Evolutionary conservation across 2,329 filamentous ascomycete genomes (phyloP), one percentile per base, ranked within the genome.

Genomic region (Anthostomella pinea): DNA sequence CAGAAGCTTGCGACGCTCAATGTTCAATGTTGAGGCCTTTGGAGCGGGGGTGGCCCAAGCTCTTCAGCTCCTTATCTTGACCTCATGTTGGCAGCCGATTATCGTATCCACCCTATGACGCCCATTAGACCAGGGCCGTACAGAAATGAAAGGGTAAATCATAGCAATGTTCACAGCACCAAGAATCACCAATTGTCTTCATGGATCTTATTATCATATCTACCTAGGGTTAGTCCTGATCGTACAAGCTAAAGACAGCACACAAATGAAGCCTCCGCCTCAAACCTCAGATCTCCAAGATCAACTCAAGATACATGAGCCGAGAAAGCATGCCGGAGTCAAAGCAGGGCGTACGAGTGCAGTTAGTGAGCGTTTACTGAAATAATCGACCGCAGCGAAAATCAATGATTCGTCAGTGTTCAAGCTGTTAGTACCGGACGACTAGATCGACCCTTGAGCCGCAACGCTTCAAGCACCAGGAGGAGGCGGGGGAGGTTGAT

Each of bases 401-500:
- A 30, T 33, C 15, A 31, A 13, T 15, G n/a, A 9, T 31, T 32
- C 22, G 31, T 41, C 6, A 27, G 20, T 34, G 27, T 14, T 37
- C 11, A n/a, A 13, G 13, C 10, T 24, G 45, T 57, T 55, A 56
- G 53, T 55, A 55, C 38, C 30, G 41, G 25, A 46, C 21, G 34
- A 14, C 26, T 27, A 30, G 30, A 35, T 41, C 34, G 35, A 30
- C 43, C 38, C 21, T 36, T 17, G 27, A 38, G 41, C 39, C 27
- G 30, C 33, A 39, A 49, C 48, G 35, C 53, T 59, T 60, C n/a
- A 74, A 46, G 69, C 69, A 51, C 70, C 70, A 40, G 69, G 69
- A 46, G 79, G 75, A 36, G 75, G 75, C 16, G 84, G 81, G 15
- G 80, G 81, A 45, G 75, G 76, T 43, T 72, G 69, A 40, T 79